These are phyloP conservation scores for Flagelloscypha sp. DNA, from an alignment of 768 basidiomycete species.

Conservation along the genomic window DNA sequence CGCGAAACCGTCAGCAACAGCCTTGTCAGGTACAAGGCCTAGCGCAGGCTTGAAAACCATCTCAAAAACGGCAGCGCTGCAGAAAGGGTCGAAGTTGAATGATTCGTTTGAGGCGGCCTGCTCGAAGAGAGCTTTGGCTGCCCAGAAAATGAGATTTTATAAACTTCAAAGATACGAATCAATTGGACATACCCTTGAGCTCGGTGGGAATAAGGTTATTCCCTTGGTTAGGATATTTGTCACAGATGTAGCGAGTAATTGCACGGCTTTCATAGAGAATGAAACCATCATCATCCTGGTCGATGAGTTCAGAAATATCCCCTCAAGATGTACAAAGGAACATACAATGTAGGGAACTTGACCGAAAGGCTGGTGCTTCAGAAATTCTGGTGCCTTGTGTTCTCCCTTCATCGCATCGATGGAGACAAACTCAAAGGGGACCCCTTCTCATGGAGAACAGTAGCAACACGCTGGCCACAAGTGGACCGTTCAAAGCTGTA, in stretches of 20 bases:
- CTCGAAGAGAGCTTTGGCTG: slow-evolving; percentile 31
- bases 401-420: slow-evolving; percentile 36
- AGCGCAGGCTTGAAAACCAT: slow-evolving; percentile 41
- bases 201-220: slow-evolving; percentile 43
- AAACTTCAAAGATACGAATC: neutral
- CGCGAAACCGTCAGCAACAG: slow-evolving; percentile 14
- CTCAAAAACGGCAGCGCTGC: slow-evolving; percentile 33
- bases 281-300: slow-evolving; percentile 51
- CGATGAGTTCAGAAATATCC: neutral
- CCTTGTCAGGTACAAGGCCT: slow-evolving; percentile 18
- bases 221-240: slow-evolving; percentile 46
- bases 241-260: slow-evolving; percentile 49
- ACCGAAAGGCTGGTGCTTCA: slow-evolving; percentile 54
- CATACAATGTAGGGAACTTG: slow-evolving; percentile 50
- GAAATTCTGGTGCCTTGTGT: slow-evolving; percentile 37
- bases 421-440: slow-evolving; percentile 43
- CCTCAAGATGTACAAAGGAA: neutral
- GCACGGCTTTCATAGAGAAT: slow-evolving; percentile 56
- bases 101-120: slow-evolving; percentile 45
- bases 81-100: slow-evolving; percentile 40
- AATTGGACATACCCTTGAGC: slow-evolving; percentile 18
- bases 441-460: slow-evolving; percentile 44
- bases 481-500: slow-evolving; percentile 32
- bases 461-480: slow-evolving; percentile 43
- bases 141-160: slow-evolving; percentile 6